Percentiles rank a stretch among this genome's conserved stretches.
These are phyloP conservation scores for Penicillium sp. DNA, from an alignment of 2,329 filamentous ascomycete genomes.

Conservation along the genomic window DNA sequence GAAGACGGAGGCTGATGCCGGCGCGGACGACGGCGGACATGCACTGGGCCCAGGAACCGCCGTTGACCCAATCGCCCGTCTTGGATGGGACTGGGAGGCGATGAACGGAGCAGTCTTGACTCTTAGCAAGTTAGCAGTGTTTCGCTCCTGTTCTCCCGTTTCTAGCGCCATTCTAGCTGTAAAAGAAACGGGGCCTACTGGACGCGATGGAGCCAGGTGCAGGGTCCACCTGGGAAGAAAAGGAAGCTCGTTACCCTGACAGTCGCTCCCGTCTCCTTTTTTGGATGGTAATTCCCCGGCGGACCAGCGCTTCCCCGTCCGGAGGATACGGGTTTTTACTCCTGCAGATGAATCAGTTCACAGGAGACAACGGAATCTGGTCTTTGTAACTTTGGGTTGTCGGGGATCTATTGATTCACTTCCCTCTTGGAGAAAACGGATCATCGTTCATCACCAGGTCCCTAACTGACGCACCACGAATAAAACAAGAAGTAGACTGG, in stretches of 20 bases:
- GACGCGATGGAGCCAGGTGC: conserved; percentile 14
- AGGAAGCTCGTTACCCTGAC: conserved; percentile 21
- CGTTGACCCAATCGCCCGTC: not conserved
- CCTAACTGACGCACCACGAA: conserved; percentile 9
- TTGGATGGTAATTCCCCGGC: conserved; percentile 6
- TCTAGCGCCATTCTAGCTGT: conserved; percentile 33
- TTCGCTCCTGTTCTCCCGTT: conserved; percentile 23
- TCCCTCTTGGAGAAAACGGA: not conserved
- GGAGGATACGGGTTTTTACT: not conserved
- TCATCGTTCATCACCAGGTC: conserved; percentile 13
- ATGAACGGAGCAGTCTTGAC: not conserved
- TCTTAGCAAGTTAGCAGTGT: not conserved
- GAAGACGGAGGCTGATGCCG: conserved; percentile 2
- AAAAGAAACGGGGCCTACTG: conserved; percentile 24
- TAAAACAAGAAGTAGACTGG: conserved; percentile 2
- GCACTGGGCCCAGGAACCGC: not conserved
- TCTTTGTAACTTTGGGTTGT: too few relatives aligned
- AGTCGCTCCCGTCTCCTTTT: conserved; percentile 9
- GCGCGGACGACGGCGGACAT: conserved; percentile 5
- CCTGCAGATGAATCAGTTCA: not conserved
- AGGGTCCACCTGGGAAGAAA: conserved; percentile 21
- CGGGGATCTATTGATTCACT: too few relatives aligned
- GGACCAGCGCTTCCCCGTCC: conserved; percentile 1
- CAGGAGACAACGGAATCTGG: too few relatives aligned
- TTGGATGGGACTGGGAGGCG: not conserved